Base-by-base conservation (phyloP, 768 basidiomycete genomes). In the Collybia mongolica region DNA sequence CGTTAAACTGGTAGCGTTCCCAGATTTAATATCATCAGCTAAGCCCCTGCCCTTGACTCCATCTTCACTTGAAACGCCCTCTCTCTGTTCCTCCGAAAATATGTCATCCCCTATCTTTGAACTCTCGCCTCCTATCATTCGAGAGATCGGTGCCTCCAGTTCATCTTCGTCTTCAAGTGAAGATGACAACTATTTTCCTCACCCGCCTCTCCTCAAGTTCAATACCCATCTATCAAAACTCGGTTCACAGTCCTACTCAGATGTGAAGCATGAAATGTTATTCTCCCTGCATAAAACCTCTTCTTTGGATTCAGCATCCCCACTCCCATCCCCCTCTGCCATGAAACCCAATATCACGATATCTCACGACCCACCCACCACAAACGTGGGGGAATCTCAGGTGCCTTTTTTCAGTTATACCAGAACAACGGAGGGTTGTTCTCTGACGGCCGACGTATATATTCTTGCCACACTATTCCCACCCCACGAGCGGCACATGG, bases 391-490 rank as follows among this genome's bases (percentile, higher is more conserved):
- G 19, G 54, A 9, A 29, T 46, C 49, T 6, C 59, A 61, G n/a
- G 74, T 84, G n/a, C 82, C 88, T 2, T 91, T 93, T 69, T 84
- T 91, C 67, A 87, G 82, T 54, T 86, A 91, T 61, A 90, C 88
- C 15, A 75, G 87, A 53, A 90, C 89, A 5, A 66, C 75, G 18
- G 90, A 91, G 64, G 86, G 86, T 1, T 86, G 88, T 19, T 88
- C 86, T 9, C 70, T 93, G 45, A 88, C 88, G 2, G 82, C 89
- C 3, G 86, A 88, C 46, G 81, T 84, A 8, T 71, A 76, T 35
- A 67, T 86, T 19, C 80, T 93, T 8, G 81, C 88, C 12, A 71
- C 80, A 29, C 67, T 90, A 6, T 93, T 92, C 64, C 84, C 84
- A 17, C 77, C 77, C n/a, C 74, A 71, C 36, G 86, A 89, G 55